phyloP scores from a whole-genome alignment of 208 protist genomes.

The Wallacemonas rigidus region DNA sequence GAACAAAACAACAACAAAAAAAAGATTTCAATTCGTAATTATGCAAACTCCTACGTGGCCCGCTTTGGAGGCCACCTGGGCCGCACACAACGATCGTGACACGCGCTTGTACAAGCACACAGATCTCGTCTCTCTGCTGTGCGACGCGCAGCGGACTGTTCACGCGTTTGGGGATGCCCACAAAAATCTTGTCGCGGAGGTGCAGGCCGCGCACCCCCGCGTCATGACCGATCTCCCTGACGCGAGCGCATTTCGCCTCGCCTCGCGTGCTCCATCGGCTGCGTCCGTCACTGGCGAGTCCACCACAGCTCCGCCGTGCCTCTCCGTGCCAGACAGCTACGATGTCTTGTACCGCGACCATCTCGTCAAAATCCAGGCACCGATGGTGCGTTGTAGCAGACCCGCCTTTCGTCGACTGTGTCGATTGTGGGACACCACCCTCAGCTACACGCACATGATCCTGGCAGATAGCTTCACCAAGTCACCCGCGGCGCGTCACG shows the following conservation, averaged over 20 bases:
- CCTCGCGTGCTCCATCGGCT: background rate
- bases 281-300: too few relatives aligned
- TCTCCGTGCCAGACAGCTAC: constrained; percentile 6
- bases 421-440: constrained; percentile 66
- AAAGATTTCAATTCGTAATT: too few relatives aligned
- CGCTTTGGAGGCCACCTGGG: constrained; percentile 9
- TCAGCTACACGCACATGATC: constrained; percentile 94
- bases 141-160: constrained; percentile 24
- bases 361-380: constrained; percentile 78
- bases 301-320: too few relatives aligned
- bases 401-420: constrained; percentile 83
- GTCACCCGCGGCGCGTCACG: constrained; percentile 68
- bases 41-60: background rate
- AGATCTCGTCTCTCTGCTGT: constrained; percentile 38
- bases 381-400: constrained; percentile 94
- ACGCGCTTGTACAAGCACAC: constrained; percentile 29
- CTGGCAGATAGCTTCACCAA: constrained; percentile 80
- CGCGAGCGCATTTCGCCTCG: background rate
- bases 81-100: background rate
- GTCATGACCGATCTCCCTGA: background rate
- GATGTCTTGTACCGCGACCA: constrained; percentile 34
- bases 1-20: too few relatives aligned
- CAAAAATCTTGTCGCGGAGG: background rate
- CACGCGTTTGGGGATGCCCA: constrained; percentile 11
- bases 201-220: constrained; percentile 1